Evolutionary conservation across 805 yeast genomes (phyloP).

Genomic region (Candida chauliodis): DNA sequence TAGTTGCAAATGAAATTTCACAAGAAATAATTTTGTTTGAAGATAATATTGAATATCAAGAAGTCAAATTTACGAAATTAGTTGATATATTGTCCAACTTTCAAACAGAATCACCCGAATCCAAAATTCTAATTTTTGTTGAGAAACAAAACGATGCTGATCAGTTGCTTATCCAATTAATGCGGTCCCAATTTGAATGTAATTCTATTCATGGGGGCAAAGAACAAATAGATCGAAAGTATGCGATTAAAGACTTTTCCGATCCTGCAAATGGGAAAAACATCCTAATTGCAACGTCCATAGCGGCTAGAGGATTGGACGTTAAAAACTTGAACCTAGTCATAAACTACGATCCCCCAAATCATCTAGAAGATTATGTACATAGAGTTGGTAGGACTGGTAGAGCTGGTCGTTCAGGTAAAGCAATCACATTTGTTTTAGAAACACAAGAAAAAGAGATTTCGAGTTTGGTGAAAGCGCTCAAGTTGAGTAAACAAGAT

Average conservation of each 20-base stretch:
- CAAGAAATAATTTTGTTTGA: conserved; percentile 67
- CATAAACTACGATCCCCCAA: conserved; percentile 69
- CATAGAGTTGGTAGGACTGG: conserved; percentile 97
- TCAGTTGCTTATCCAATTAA: conserved; percentile 51
- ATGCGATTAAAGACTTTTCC: conserved; percentile 66
- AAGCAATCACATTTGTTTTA: conserved; percentile 57
- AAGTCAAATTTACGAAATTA: conserved; percentile 28
- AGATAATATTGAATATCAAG: conserved; percentile 28
- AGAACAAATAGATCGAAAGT: conserved; percentile 77
- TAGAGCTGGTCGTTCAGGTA: conserved; percentile 78
- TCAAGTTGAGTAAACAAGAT: conserved; percentile 50
- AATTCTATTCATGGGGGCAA: conserved; percentile 88
- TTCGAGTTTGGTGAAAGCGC: conserved; percentile 65
- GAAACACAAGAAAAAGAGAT: conserved; percentile 61
- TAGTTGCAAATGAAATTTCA: conserved; percentile 75
- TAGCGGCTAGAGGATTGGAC: conserved; percentile 93
- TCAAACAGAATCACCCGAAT: conserved; percentile 24
- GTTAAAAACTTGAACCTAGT: conserved; percentile 83
- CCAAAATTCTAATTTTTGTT: conserved; percentile 74
- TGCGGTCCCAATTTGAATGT: conserved; percentile 53
- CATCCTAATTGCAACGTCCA: conserved; percentile 84
- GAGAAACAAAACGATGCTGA: conserved; percentile 91
- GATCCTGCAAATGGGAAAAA: conserved; percentile 50
- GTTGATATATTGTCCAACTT: conserved; percentile 53
- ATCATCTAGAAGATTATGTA: conserved; percentile 90